A percentile compares a stretch with the other conserved stretches of the same genome.
Conservation (phyloP, 2,329 filamentous ascomycete species). For the Arthrobotrys musiformis region DNA sequence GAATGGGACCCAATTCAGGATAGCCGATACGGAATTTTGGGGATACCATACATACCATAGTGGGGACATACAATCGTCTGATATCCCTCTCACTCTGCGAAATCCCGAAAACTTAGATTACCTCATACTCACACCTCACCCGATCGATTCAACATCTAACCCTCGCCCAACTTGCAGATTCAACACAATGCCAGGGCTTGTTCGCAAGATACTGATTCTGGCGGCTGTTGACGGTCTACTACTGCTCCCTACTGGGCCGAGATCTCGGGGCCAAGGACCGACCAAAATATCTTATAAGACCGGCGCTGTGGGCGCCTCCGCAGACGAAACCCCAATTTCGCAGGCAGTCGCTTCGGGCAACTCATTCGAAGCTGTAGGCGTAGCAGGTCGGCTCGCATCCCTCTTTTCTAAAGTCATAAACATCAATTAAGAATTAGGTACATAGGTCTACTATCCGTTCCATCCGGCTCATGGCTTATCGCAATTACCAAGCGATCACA, state of each 20-base stretch:
- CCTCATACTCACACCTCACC: conserved; percentile 9
- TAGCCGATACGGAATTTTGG: conserved; percentile 41
- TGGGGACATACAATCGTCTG: conserved; percentile 16
- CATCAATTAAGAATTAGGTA: not conserved
- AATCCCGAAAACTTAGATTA: conserved; percentile 23
- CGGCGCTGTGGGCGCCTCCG: conserved; percentile 66
- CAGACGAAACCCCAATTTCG: conserved; percentile 59
- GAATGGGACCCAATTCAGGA: conserved; percentile 26
- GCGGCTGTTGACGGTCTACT: conserved; percentile 85
- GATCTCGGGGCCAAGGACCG: conserved; percentile 66
- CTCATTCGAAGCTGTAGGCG: conserved; percentile 65
- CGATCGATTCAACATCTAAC: conserved; percentile 55
- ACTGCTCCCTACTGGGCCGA: conserved; percentile 72
- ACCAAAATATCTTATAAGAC: conserved; percentile 76
- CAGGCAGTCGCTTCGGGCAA: conserved; percentile 62
- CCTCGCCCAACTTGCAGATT: conserved; percentile 50
- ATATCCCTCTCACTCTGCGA: conserved; percentile 5
- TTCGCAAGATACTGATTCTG: conserved; percentile 81
- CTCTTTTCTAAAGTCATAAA: not conserved
- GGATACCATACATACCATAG: conserved; percentile 8
- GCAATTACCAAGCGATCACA: conserved; percentile 87
- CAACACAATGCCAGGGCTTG: conserved; percentile 75
- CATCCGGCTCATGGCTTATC: conserved; percentile 80
- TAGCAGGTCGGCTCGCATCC: conserved; percentile 67
- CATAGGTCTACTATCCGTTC: conserved; percentile 81